Base-by-base conservation (phyloP, 2,329 filamentous ascomycete species). In the Ampelomyces quisqualis region DNA sequence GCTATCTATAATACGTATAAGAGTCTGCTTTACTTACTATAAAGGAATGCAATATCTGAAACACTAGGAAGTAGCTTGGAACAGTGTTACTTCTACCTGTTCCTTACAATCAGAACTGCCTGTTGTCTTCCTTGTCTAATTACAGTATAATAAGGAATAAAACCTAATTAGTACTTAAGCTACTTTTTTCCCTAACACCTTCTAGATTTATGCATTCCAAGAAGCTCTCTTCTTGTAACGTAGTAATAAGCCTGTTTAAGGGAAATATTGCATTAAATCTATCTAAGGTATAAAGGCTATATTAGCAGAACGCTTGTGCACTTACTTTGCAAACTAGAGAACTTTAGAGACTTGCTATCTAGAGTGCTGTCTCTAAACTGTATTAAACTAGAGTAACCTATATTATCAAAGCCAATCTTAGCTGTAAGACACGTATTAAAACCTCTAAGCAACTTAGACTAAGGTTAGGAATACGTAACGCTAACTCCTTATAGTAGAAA, bases 361-460 rank as follows among this genome's bases (percentile, higher is more conserved):
- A 41, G 19, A 4, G 34, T 45, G 34, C 19, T 45, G 10, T 41
- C 20, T 38, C 5, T 8, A 45, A 22, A 26, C 34, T 41, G 34
- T 14, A 13, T 9, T 45, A 34, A 9, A 26, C 20, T 34, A 41
- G 5, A 24, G 4, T 11, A 45, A 27, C 29, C 11, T 45, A 22
- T 41, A 41, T 18, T 7, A 34, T 27, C 15, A 45, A 2, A 20
- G 13, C 26, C 20, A 26, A 27, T 17, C 38, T 15, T 11, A 45
- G 34, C 34, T 45, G 5, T 17, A 41, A n/a, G 22, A 24, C 2
- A 19, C 29, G 9, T 8, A 45, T 45, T 11, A 24, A 10, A 3
- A 24, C n/a, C 9, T 24, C 22, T 7, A 24, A 24, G 22, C 6
- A 24, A 24, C 22, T 24, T n/a, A n/a, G n/a, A n/a, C n/a, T n/a